Evolutionary conservation across 768 basidiomycete genomes (phyloP), one percentile per base, ranked within the genome.

Genomic region (Lenzites betulinus): DNA sequence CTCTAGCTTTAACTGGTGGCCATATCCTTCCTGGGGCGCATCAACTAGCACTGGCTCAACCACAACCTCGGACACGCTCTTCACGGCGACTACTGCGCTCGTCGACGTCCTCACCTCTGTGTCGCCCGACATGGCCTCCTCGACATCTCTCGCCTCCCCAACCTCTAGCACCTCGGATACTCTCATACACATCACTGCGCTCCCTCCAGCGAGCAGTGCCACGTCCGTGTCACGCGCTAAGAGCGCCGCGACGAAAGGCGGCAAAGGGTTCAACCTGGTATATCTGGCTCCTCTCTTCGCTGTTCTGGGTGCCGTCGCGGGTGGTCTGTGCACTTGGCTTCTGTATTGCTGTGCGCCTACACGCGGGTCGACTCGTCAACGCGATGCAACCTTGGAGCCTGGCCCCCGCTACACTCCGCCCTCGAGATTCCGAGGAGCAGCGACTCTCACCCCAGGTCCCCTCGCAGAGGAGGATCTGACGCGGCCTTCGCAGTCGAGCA

Each of bases 1-100:
- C 15, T 63, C 70, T 18, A 71, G 67, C 59, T 59, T 72, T 49
- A 63, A 72, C 54, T 75, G 74, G 74, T 75, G 74, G 73, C 73
- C 74, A 0, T 75, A 73, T 51, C 72, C 73, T 0, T 51, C 73
- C 1, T 72, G 69, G 67, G 63, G 68, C 4, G 48, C 56, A 8
- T 26, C 36, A 42, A 50, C 56, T 3, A 38, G 44, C 15, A 48
- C 47, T 26, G 51, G 48, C 7, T 20, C 46, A 16, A 35, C 15
- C 12, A 42, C 22, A 9, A 9, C 18, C 25, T 20, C 8, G 9
- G 12, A 28, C 20, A 25, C 28, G 20, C 43, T 22, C 12, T 5
- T 49, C 1, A 28, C 28, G 47, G 20, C 49, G n/a, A 44, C 22
- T 12, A 38, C 33, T 4, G 12, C 49, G 15, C 46, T 38, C 3